Percentiles rank a stretch among this genome's conserved stretches.
Evolutionary conservation across 2,329 filamentous ascomycete genomes (phyloP).

Genomic region (Penicillium sp.): DNA sequence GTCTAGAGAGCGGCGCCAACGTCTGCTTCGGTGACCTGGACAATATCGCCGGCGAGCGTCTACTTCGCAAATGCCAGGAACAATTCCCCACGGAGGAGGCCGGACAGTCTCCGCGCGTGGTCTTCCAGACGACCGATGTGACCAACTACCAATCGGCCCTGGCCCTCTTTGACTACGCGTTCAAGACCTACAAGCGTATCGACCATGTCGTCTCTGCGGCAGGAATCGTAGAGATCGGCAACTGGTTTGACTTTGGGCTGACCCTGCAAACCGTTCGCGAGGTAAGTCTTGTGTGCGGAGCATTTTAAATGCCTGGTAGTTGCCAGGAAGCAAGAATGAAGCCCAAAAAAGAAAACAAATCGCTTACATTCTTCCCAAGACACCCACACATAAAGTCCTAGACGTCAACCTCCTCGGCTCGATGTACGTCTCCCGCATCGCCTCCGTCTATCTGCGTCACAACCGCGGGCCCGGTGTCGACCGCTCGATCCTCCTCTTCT

Average conservation of each 20-base stretch:
- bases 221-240: conserved; percentile 50
- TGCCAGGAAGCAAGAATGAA: too few relatives aligned
- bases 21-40: conserved; percentile 52
- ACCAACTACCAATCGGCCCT: conserved; percentile 52
- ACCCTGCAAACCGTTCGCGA: conserved; percentile 49
- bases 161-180: conserved; percentile 52
- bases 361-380: conserved; percentile 24
- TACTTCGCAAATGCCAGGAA: conserved; percentile 26
- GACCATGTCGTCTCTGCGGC: conserved; percentile 57
- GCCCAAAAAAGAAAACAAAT: neutral
- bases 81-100: conserved; percentile 15
- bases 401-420: conserved; percentile 55
- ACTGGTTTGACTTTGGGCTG: conserved; percentile 52
- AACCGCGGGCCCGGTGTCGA: conserved; percentile 37
- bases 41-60: conserved; percentile 35
- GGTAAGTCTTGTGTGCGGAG: conserved; percentile 28
- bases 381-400: conserved; percentile 43
- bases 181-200: conserved; percentile 50
- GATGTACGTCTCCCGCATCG: conserved; percentile 54
- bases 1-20: conserved; percentile 44
- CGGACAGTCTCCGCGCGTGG: conserved; percentile 25
- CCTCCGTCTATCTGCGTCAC: conserved; percentile 55
- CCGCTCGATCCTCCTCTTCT: conserved; percentile 50
- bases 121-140: conserved; percentile 53
- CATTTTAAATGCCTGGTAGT: neutral